phyloP scores from a whole-genome alignment of 2,329 filamentous ascomycete genomes.

The Cordyceps javanica region DNA sequence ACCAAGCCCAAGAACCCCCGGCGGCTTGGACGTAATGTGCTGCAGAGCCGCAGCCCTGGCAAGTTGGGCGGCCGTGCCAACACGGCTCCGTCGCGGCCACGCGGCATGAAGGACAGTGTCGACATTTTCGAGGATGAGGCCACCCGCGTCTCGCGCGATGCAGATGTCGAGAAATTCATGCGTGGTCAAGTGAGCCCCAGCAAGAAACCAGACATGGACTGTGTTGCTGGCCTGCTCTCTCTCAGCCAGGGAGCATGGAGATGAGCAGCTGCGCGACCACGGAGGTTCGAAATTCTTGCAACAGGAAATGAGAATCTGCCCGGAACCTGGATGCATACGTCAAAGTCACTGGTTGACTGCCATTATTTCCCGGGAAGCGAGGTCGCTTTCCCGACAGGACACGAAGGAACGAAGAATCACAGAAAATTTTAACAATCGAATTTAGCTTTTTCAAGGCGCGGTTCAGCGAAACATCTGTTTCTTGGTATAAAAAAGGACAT shows the following conservation, averaged over 20 bases:
- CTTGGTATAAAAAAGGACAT: background rate
- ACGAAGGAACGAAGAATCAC: background rate
- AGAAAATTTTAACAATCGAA: background rate
- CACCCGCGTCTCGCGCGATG: constrained; percentile 25
- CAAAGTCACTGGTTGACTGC: constrained; percentile 5
- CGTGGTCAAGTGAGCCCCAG: constrained; percentile 57
- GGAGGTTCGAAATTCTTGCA: no score
- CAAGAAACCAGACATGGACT: constrained; percentile 78
- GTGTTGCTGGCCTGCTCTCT: constrained; percentile 80
- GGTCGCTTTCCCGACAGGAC: background rate
- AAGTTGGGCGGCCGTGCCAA: constrained; percentile 33
- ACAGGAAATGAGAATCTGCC: no score
- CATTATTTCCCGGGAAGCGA: constrained; percentile 3
- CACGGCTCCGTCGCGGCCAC: constrained; percentile 33
- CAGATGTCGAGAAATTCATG: constrained; percentile 73
- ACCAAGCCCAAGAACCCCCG: constrained; percentile 28
- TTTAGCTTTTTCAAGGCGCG: background rate
- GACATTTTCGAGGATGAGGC: constrained; percentile 50
- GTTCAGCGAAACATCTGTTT: background rate
- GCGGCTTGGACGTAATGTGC: constrained; percentile 33
- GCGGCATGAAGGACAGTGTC: constrained; percentile 28
- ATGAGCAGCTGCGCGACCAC: constrained; percentile 29
- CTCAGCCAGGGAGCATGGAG: constrained; percentile 91
- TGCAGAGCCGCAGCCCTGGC: constrained; percentile 31
- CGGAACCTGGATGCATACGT: background rate